Evolutionary conservation across 169 alveolate genomes (phyloP).

Genomic region (Plasmodium sp.): DNA sequence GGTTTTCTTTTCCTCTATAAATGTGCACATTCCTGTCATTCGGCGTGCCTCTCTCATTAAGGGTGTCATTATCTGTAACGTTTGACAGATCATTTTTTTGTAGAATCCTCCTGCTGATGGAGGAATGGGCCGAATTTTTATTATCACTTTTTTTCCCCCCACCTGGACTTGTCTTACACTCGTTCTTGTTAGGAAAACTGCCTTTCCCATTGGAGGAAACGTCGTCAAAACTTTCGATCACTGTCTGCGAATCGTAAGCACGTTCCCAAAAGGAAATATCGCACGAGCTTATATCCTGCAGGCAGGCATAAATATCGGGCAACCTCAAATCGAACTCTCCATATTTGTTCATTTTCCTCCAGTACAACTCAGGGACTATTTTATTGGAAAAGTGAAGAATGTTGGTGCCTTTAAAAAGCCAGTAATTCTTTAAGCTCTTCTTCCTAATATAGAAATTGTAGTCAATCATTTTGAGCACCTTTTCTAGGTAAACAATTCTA

Average conservation of each 20-base stretch:
- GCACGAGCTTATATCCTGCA: slow-evolving; percentile 73
- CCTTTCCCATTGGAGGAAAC: neutral
- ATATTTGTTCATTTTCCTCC: slow-evolving; percentile 81
- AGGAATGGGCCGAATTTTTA: neutral
- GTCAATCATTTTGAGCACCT: slow-evolving; percentile 90
- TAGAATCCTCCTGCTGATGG: neutral
- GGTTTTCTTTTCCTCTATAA: neutral
- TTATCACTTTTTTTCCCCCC: neutral
- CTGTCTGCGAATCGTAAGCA: slow-evolving; percentile 44
- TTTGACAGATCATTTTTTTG: neutral
- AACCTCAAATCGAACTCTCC: slow-evolving; percentile 81
- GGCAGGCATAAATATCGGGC: slow-evolving; percentile 74
- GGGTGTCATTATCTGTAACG: neutral
- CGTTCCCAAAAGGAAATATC: slow-evolving; percentile 60
- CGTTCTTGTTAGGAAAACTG: neutral
- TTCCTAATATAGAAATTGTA: slow-evolving; percentile 80
- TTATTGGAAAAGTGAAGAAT: slow-evolving; percentile 80
- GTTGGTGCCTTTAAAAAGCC: slow-evolving; percentile 89
- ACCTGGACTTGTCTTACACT: neutral
- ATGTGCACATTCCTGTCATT: neutral
- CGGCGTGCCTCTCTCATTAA: neutral
- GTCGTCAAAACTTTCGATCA: slow-evolving; percentile 52
- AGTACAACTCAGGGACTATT: slow-evolving; percentile 84
- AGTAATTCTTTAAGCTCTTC: slow-evolving; percentile 81
- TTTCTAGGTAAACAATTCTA: slow-evolving; percentile 87